A percentile compares a stretch with the other conserved stretches of the same genome.
Conservation (phyloP, 495 filamentous ascomycete genomes). For the Aspergillus conjunctus region DNA sequence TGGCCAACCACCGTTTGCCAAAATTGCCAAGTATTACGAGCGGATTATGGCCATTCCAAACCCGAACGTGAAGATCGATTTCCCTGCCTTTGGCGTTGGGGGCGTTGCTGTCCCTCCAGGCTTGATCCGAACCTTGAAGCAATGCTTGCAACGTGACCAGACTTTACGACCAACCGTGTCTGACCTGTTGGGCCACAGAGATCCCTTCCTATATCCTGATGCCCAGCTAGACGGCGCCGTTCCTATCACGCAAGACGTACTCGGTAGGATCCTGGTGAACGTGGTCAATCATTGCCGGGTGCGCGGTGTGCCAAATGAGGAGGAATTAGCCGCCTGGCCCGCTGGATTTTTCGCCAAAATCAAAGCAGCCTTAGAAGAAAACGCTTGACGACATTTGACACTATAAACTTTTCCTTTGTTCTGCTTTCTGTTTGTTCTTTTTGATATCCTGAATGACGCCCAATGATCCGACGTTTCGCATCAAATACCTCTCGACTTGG, state of each 20-base stretch:
- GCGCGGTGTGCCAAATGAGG: constrained; percentile 65
- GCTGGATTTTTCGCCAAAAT: constrained; percentile 65
- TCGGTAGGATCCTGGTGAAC: constrained; percentile 73
- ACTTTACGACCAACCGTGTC: constrained; percentile 74
- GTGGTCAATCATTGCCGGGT: constrained; percentile 75
- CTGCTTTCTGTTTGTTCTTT: constrained; percentile 14
- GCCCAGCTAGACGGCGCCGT: constrained; percentile 62
- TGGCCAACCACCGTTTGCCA: constrained; percentile 86
- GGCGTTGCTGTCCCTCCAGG: constrained; percentile 68
- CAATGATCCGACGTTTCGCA: constrained; percentile 24
- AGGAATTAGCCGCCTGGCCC: constrained; percentile 73
- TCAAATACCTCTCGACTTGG: constrained; percentile 16
- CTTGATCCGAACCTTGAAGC: constrained; percentile 70
- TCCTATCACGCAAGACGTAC: constrained; percentile 73
- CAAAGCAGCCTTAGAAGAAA: constrained; percentile 62
- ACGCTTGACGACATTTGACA: constrained; percentile 30
- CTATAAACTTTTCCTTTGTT: constrained; percentile 21
- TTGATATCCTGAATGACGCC: constrained; percentile 24
- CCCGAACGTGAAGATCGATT: constrained; percentile 79
- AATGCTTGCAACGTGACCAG: constrained; percentile 80
- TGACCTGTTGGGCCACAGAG: constrained; percentile 68
- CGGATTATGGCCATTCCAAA: constrained; percentile 84
- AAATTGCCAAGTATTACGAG: constrained; percentile 81
- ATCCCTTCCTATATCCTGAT: constrained; percentile 84
- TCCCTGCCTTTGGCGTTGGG: constrained; percentile 73